Evolutionary conservation across 1,139 yeast genomes (phyloP).

Genomic region (Dujonia santamariae): DNA sequence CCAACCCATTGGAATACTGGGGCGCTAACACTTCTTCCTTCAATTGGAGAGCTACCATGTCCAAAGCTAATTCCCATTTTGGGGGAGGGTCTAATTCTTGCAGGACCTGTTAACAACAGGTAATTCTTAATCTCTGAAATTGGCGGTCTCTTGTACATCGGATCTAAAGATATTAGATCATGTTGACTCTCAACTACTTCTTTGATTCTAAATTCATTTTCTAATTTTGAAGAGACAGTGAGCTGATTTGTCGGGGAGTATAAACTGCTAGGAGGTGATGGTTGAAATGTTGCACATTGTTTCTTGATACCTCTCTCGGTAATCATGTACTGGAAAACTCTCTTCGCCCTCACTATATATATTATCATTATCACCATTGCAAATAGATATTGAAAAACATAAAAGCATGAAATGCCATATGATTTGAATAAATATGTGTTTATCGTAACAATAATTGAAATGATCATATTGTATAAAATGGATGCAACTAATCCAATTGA

Average conservation of each 20-base stretch:
- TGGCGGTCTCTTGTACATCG: constrained; percentile 1
- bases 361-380: not conserved
- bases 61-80: too few relatives aligned
- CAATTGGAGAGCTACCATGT: constrained; percentile 1
- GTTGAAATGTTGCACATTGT: not conserved
- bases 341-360: not conserved
- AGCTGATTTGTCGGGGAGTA: too few relatives aligned
- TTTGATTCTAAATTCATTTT: not conserved
- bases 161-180: constrained; percentile 2
- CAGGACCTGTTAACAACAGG: not conserved
- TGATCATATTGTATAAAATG: constrained; percentile 6
- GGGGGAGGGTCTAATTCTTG: not conserved
- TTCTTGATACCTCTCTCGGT: constrained; percentile 3
- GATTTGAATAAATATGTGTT: constrained; percentile 7
- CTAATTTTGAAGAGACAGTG: too few relatives aligned
- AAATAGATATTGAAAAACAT: constrained; percentile 2
- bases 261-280: constrained; percentile 1
- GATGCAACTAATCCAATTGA: not conserved
- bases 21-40: constrained; percentile 6
- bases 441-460: constrained; percentile 7
- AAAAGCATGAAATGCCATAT: constrained; percentile 5
- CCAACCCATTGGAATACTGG: constrained; percentile 3
- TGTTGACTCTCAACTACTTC: not conserved
- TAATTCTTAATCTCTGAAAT: not conserved
- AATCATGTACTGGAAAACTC: not conserved